A percentile compares a stretch with the other conserved stretches of the same genome.
phyloP scores from a whole-genome alignment of 164 flowering plant genomes.

The Protea cynaroides region DNA sequence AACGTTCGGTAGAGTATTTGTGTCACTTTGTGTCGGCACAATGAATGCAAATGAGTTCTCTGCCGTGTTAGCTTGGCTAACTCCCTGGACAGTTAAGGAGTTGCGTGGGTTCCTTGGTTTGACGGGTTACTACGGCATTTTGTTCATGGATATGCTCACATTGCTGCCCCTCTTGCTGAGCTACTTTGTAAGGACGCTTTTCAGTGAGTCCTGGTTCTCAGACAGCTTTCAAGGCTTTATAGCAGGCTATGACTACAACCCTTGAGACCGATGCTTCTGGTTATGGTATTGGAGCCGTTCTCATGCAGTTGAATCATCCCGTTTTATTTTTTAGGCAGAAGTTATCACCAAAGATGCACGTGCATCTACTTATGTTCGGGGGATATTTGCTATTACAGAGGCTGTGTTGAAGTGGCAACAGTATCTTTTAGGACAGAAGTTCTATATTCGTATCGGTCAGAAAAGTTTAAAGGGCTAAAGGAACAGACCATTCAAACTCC shows the following conservation, averaged over 20 bases:
- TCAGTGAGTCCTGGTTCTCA: neutral
- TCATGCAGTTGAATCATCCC: neutral
- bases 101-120: neutral
- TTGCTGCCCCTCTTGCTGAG: neutral
- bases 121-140: neutral
- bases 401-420: no score
- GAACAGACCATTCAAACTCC: no score
- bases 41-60: neutral
- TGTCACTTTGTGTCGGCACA: neutral
- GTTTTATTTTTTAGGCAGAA: neutral
- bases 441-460: no score
- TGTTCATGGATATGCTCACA: neutral
- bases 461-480: no score
- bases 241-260: neutral
- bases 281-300: neutral
- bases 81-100: neutral
- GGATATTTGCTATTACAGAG: no score
- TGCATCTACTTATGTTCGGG: no score
- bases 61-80: neutral
- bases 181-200: neutral
- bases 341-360: no score
- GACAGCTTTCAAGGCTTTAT: neutral
- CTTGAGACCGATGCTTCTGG: neutral
- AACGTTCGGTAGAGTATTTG: neutral
- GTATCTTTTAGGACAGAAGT: no score